Conservation (phyloP, 2,329 filamentous ascomycete species). For the Diatrype stigma region DNA sequence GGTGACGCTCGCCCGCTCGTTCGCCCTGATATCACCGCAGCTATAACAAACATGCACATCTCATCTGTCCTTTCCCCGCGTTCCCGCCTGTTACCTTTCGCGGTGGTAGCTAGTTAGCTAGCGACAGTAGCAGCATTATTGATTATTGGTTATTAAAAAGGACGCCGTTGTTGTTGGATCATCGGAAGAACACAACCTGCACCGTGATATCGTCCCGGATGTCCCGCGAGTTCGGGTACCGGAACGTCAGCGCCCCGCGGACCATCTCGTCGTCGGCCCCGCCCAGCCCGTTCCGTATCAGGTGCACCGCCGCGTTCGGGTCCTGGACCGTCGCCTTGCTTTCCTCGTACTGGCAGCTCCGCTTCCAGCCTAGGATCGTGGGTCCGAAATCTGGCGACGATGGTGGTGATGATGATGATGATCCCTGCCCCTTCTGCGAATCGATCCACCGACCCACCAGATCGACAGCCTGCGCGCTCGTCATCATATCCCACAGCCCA, state of each 20-base stretch:
- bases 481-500: slow-evolving; percentile 61
- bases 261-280: slow-evolving; percentile 71
- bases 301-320: slow-evolving; percentile 75
- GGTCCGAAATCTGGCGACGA: slow-evolving; percentile 15
- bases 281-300: slow-evolving; percentile 76
- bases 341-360: slow-evolving; percentile 32
- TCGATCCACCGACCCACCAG: slow-evolving; percentile 53
- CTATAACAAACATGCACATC: no score
- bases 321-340: slow-evolving; percentile 72
- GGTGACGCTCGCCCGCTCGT: no score
- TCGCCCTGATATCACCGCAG: no score
- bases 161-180: no score
- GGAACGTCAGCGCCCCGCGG: slow-evolving; percentile 66
- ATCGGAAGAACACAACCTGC: slow-evolving; percentile 82
- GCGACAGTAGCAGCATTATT: neutral
- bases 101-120: no score
- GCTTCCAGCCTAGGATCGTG: slow-evolving; percentile 18
- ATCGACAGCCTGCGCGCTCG: slow-evolving; percentile 52
- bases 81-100: no score
- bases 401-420: slow-evolving; percentile 2
- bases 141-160: slow-evolving; percentile 25
- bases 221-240: slow-evolving; percentile 62
- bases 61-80: no score
- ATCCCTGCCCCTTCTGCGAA: slow-evolving; percentile 20
- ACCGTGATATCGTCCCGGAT: slow-evolving; percentile 75